Conservation (phyloP, 164 flowering plant genomes). For the Tinospora cordifolia region DNA sequence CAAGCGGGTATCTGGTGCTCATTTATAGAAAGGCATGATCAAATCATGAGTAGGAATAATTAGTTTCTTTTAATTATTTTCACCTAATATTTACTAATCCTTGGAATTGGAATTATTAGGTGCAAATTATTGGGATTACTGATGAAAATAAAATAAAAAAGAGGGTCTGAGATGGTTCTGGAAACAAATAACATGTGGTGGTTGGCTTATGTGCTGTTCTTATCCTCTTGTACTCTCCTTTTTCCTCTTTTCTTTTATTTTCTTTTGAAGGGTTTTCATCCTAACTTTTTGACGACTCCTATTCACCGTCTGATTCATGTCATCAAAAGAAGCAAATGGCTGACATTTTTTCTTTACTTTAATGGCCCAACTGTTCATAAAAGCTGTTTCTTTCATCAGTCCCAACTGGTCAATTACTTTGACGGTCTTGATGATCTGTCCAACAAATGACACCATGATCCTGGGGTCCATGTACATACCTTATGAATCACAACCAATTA, state of each 20-base stretch:
- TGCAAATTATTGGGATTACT: not conserved
- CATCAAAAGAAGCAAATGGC: not conserved
- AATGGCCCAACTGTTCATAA: not conserved
- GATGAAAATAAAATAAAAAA: not conserved
- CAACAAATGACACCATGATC: not conserved
- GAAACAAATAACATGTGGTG: constrained; percentile 12
- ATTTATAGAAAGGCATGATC: constrained; percentile 5
- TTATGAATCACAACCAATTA: no score
- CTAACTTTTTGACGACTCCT: not conserved
- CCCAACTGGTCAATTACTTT: not conserved
- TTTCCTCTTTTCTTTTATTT: not conserved
- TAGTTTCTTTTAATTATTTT: not conserved
- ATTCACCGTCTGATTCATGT: constrained; percentile 3
- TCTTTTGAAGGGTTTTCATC: not conserved
- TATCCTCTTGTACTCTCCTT: not conserved
- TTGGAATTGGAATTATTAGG: no score
- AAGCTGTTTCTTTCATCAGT: not conserved
- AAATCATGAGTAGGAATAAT: not conserved
- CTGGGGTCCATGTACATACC: not conserved
- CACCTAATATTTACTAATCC: no score
- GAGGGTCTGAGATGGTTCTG: constrained; percentile 7
- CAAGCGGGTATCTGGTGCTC: not conserved
- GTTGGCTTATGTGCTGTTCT: constrained; percentile 6
- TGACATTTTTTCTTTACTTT: not conserved
- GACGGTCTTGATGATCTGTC: not conserved